Evolutionary conservation across 2,329 filamentous ascomycete species (phyloP).

Genomic region (Aspergillus intermedius): DNA sequence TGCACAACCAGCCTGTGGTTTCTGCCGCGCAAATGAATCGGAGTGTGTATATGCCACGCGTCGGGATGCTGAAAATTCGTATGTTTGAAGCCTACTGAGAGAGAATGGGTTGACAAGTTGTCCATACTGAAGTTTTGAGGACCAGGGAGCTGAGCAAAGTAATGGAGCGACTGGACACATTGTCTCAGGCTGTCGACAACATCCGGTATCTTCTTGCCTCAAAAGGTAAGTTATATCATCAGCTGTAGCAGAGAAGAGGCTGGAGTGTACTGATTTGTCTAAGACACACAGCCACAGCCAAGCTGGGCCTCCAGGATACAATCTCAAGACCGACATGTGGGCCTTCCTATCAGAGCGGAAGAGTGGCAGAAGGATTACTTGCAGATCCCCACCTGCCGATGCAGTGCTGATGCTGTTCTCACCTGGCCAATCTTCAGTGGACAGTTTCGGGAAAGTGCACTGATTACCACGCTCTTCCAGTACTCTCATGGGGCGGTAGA

Average conservation of each 20-base stretch:
- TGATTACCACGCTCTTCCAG: slow-evolving; percentile 14
- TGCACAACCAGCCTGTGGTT: slow-evolving; percentile 13
- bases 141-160: slow-evolving; percentile 10
- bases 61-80: slow-evolving; percentile 1
- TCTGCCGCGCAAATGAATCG: slow-evolving; percentile 12
- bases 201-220: slow-evolving; percentile 1
- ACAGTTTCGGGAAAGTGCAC: slow-evolving; percentile 11
- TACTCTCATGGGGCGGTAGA: slow-evolving; percentile 6
- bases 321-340: slow-evolving; percentile 1
- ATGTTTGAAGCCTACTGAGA: slow-evolving; percentile 4
- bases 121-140: background rate
- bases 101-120: background rate
- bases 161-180: slow-evolving; percentile 11
- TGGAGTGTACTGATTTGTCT: background rate
- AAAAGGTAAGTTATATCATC: background rate
- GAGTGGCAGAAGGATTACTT: slow-evolving; percentile 13
- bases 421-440: slow-evolving; percentile 21
- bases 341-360: slow-evolving; percentile 1
- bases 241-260: too few relatives aligned
- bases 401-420: slow-evolving; percentile 20
- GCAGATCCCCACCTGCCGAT: slow-evolving; percentile 19
- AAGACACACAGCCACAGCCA: background rate
- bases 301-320: background rate
- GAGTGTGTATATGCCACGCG: slow-evolving; percentile 16
- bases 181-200: slow-evolving; percentile 4